Conservation (phyloP, 352 stramenopile genomes). For the Phytophthora sp. region DNA sequence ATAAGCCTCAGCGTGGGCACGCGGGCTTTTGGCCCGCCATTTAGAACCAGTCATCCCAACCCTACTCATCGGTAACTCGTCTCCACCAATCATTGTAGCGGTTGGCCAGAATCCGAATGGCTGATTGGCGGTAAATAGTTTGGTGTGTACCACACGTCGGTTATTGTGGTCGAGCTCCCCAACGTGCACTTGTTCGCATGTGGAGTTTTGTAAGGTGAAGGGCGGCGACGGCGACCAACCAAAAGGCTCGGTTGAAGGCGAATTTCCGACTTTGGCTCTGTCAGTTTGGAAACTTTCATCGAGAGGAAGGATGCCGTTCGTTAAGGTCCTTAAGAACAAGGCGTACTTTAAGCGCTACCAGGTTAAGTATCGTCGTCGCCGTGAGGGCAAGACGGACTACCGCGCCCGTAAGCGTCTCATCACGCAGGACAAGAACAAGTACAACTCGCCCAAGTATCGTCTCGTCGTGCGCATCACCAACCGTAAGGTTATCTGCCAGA, state of each 20-base stretch:
- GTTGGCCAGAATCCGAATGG: not conserved
- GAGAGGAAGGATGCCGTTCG: constrained; percentile 92
- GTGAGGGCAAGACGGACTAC: constrained; percentile 99
- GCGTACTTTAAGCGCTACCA: constrained; percentile 99
- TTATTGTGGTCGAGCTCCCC: constrained; percentile 8
- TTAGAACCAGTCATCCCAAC: constrained; percentile 82
- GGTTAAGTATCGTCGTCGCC: constrained; percentile 98
- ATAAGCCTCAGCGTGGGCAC: constrained; percentile 31
- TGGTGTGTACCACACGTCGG: constrained; percentile 6
- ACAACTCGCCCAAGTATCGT: constrained; percentile 99
- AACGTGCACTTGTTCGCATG: constrained; percentile 15
- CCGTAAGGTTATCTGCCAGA: constrained; percentile 98
- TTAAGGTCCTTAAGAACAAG: constrained; percentile 99
- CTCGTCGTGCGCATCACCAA: constrained; percentile 97
- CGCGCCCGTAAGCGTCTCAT: constrained; percentile 98
- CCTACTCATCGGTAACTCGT: constrained; percentile 30
- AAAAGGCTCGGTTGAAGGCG: constrained; percentile 1
- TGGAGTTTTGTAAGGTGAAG: constrained; percentile 11
- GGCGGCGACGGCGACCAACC: constrained; percentile 21
- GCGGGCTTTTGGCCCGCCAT: constrained; percentile 21
- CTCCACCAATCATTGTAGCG: constrained; percentile 46
- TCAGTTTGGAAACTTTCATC: constrained; percentile 80
- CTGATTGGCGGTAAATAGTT: constrained; percentile 47
- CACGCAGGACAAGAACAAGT: constrained; percentile 99
- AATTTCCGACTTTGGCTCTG: constrained; percentile 39